Conservation (phyloP, 2,329 filamentous ascomycete species). For the Diplodia sapinea region DNA sequence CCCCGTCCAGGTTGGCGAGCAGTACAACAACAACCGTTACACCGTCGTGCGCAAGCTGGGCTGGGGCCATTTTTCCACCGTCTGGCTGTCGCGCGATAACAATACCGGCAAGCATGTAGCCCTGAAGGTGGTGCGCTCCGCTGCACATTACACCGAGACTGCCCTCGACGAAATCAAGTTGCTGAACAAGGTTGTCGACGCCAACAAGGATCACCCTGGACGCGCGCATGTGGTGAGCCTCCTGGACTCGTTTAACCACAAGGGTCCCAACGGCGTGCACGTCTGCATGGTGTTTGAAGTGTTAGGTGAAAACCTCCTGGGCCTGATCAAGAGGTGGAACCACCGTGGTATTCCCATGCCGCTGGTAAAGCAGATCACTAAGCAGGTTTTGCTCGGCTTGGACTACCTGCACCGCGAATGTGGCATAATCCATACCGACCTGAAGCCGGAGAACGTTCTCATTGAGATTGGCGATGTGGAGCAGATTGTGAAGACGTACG, state of each 20-base stretch:
- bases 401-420: conserved; percentile 98
- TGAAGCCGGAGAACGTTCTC: conserved; percentile 97
- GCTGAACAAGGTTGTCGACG: conserved; percentile 93
- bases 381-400: conserved; percentile 92
- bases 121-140: conserved; percentile 95
- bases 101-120: conserved; percentile 91
- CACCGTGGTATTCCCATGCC: conserved; percentile 96
- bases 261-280: conserved; percentile 93
- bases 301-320: conserved; percentile 89
- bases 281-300: conserved; percentile 99
- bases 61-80: conserved; percentile 99
- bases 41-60: conserved; percentile 94
- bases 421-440: conserved; percentile 96
- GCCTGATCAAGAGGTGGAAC: conserved; percentile 98
- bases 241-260: conserved; percentile 96
- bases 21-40: conserved; percentile 97
- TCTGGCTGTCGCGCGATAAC: conserved; percentile 85
- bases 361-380: conserved; percentile 97
- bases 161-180: conserved; percentile 99
- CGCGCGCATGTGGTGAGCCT: conserved; percentile 95
- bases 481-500: conserved; percentile 95
- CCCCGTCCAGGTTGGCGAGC: conserved; percentile 90
- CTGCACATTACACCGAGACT: conserved; percentile 98
- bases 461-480: conserved; percentile 99
- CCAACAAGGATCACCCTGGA: conserved; percentile 92